A percentile compares a stretch with the other conserved stretches of the same genome.
Conservation (phyloP, 2,329 filamentous ascomycete genomes). For the Ampelomyces quisqualis region DNA sequence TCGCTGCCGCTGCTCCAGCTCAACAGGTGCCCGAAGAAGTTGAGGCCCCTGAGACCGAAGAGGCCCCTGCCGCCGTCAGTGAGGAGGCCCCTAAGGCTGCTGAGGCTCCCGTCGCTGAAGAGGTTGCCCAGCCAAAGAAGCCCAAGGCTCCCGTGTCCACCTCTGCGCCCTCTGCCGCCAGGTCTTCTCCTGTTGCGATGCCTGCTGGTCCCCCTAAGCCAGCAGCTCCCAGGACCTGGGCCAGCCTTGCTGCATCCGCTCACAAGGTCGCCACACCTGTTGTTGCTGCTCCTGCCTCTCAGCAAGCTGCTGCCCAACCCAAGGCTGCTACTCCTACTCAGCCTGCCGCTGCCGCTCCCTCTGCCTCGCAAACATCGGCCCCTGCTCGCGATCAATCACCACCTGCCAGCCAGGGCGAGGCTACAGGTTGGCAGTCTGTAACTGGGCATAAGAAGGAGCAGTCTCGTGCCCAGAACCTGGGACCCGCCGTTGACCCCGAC, state of each 20-base stretch:
- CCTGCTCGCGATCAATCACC: slow-evolving; percentile 43
- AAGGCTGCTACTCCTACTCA: slow-evolving; percentile 42
- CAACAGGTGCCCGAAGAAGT: slow-evolving; percentile 39
- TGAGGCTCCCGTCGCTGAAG: slow-evolving; percentile 32
- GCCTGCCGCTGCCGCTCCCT: slow-evolving; percentile 18
- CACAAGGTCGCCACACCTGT: slow-evolving; percentile 48
- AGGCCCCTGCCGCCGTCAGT: slow-evolving; percentile 40
- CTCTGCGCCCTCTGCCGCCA: slow-evolving; percentile 54
- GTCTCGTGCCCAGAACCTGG: slow-evolving; percentile 68
- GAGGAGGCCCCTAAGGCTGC: slow-evolving; percentile 43
- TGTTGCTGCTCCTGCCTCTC: slow-evolving; percentile 38
- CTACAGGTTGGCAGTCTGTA: slow-evolving; percentile 83
- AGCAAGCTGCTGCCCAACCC: slow-evolving; percentile 37
- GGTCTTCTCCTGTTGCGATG: slow-evolving; percentile 57
- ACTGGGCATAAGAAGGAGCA: slow-evolving; percentile 79
- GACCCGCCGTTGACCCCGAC: slow-evolving; percentile 66
- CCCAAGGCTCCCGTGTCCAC: slow-evolving; percentile 64
- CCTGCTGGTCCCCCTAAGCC: slow-evolving; percentile 60
- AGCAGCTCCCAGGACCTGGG: slow-evolving; percentile 67
- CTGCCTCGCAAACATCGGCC: slow-evolving; percentile 36
- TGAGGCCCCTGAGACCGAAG: slow-evolving; percentile 44
- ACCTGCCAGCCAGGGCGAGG: slow-evolving; percentile 54
- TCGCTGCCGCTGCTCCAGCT: slow-evolving; percentile 40
- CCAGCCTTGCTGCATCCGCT: slow-evolving; percentile 63
- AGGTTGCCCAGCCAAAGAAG: slow-evolving; percentile 53